Base-by-base conservation (phyloP, 805 yeast genomes). In the Nakazawaea siamensis region DNA sequence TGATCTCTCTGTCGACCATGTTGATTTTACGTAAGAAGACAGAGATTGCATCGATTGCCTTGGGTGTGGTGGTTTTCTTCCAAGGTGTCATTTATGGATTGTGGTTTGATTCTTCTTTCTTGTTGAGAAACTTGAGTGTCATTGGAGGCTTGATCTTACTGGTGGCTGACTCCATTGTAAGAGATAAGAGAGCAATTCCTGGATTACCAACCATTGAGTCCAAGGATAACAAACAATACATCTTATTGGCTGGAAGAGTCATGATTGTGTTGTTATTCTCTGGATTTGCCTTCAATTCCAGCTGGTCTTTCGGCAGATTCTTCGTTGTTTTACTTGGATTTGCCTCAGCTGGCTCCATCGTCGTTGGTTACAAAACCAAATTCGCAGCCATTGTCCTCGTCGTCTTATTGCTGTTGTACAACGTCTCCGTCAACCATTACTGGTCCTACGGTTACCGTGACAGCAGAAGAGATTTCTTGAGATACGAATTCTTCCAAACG, bases 401-500 rank as follows among this genome's bases (percentile, higher is more conserved):
- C 17, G 60, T 81, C 15, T 60, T 86, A 47, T 70, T 90, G 45
- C 66, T 81, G 42, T 58, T 80, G 43, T 86, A 84, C 68, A 88
- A 92, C 60, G 55, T 85, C 39, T 57, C 77, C 27, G 76, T 79
- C 43, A 90, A 92, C 65, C 85, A 85, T 50, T 90, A 86, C 68
- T 90, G 98, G 98, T 64, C 74, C 36, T 72, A 78, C 65, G 71
- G 74, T 34, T 54, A 71, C 33, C 71, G 69, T 42, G 85, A 81
- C 49, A 75, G 90, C 23, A 74, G 78, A 58, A 77, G 96, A 51
- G 98, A 90, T 60, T 83, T 76, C 58, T 62, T 86, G 56, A 83
- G 83, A 58, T 92, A 88, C 58, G 97, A 88, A 60, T 84, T 83
- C 58, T 90, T 82, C 71, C 98, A 92, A 64, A 86, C 95, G 26